phyloP scores from a whole-genome alignment of 2,329 filamentous ascomycete species.

The Fusarium phyllophilum region DNA sequence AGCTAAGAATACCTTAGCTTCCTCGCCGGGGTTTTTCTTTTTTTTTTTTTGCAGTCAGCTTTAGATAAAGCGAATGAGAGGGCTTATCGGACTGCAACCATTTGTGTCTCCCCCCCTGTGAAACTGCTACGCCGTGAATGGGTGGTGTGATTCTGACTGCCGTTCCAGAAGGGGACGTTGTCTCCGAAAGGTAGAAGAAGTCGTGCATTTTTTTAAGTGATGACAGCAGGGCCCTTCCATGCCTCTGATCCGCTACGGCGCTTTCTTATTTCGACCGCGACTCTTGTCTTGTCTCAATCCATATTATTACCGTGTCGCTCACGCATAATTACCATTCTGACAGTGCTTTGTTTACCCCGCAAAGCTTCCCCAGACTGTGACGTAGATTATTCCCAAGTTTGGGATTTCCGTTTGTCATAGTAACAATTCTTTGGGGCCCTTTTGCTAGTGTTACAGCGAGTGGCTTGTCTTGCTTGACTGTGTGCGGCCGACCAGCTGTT shows the following conservation, averaged over 20 bases:
- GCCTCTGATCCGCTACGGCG: background rate
- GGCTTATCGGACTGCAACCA: conserved; percentile 23
- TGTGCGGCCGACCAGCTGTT: conserved; percentile 2
- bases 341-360: conserved; percentile 18
- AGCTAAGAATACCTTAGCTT: conserved; percentile 36
- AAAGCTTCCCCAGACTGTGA: conserved; percentile 22
- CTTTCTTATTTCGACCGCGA: conserved; percentile 14
- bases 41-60: conserved; percentile 6
- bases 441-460: background rate
- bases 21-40: conserved; percentile 7
- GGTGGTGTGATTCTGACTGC: conserved; percentile 18
- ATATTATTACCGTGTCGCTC: background rate
- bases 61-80: conserved; percentile 14
- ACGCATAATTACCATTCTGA: rapidly evolving
- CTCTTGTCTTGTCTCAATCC: background rate
- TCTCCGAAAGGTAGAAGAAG: background rate
- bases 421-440: background rate
- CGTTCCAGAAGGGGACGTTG: conserved; percentile 22
- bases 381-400: background rate
- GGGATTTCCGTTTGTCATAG: conserved; percentile 20
- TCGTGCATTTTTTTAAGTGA: conserved; percentile 16
- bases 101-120: background rate
- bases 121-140: conserved; percentile 4
- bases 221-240: conserved; percentile 20
- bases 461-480: conserved; percentile 11